A percentile compares a stretch with the other conserved stretches of the same genome.
Evolutionary conservation across 2,329 filamentous ascomycete genomes (phyloP).

Genomic region (Diaporthe citri): DNA sequence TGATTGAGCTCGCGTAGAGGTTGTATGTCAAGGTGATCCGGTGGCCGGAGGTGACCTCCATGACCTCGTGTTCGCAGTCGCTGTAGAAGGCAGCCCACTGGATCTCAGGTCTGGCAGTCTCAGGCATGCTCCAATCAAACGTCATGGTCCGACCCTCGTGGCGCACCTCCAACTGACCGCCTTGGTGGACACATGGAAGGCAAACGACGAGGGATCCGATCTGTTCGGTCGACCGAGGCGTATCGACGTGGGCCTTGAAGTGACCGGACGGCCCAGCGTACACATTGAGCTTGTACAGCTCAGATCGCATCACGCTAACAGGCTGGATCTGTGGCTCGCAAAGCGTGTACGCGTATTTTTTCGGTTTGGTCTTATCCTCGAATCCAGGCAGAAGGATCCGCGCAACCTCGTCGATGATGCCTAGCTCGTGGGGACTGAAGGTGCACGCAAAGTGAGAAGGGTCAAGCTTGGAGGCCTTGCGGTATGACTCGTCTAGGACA

Average conservation of each 20-base stretch:
- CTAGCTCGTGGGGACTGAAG: constrained; percentile 64
- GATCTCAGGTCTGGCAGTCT: not conserved
- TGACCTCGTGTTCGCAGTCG: constrained; percentile 66
- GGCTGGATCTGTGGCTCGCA: constrained; percentile 41
- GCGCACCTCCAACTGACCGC: not conserved
- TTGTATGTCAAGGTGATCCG: constrained; percentile 73
- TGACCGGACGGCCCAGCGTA: constrained; percentile 4
- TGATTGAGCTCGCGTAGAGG: not conserved
- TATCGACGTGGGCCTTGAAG: constrained; percentile 8
- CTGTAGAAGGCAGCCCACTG: not conserved
- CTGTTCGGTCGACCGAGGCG: constrained; percentile 39
- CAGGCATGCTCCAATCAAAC: not conserved
- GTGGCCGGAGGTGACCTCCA: constrained; percentile 63
- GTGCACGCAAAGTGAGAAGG: constrained; percentile 57
- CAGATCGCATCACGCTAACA: constrained; percentile 56
- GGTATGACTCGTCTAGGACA: constrained; percentile 64
- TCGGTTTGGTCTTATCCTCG: not conserved
- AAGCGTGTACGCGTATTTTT: not conserved
- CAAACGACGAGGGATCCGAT: not conserved
- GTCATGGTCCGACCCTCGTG: not conserved
- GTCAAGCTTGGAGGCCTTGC: constrained; percentile 67
- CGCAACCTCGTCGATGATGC: constrained; percentile 63
- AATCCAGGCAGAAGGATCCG: constrained; percentile 57
- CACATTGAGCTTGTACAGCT: constrained; percentile 70
- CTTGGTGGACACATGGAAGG: not conserved